These are phyloP conservation scores for Tilletia caries DNA, from an alignment of 1,284 basidiomycete species.

Conservation along the genomic window DNA sequence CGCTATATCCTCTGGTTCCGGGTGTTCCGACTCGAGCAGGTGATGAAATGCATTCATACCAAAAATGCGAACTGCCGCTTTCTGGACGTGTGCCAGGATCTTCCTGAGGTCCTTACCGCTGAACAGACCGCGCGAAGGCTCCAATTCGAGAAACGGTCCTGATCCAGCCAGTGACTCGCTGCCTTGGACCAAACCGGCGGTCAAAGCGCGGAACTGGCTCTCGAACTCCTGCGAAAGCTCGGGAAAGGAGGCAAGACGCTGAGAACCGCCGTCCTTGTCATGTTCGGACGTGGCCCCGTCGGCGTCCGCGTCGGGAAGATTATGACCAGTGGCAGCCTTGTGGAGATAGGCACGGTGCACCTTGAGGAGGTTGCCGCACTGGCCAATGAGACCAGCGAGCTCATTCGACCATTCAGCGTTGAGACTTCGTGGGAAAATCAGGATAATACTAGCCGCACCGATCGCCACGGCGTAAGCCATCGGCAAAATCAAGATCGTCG, in stretches of 20 bases:
- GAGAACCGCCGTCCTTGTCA: too few species aligned
- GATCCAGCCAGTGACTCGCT: neutral
- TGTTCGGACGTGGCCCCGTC: neutral
- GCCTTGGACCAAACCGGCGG: neutral
- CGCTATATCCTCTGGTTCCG: neutral
- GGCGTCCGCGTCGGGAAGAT: neutral
- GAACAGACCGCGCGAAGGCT: slow-evolving; percentile 3
- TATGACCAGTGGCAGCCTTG: slow-evolving; percentile 16
- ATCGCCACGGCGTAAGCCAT: slow-evolving; percentile 33
- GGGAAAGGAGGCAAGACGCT: neutral
- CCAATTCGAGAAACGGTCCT: neutral
- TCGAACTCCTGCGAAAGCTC: neutral
- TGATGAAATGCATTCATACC: slow-evolving; percentile 44
- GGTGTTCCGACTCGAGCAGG: slow-evolving; percentile 33
- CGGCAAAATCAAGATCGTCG: slow-evolving; percentile 46
- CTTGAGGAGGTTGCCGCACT: slow-evolving; percentile 15
- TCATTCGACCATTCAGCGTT: slow-evolving; percentile 60
- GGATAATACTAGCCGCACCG: slow-evolving; percentile 54
- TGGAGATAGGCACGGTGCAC: slow-evolving; percentile 22
- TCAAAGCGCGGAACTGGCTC: neutral
- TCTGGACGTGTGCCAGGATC: neutral
- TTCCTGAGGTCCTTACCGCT: slow-evolving; percentile 2
- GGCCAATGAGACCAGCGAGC: slow-evolving; percentile 32
- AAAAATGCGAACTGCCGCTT: neutral
- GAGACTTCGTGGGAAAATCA: slow-evolving; percentile 72